Percentiles rank a stretch among this genome's conserved stretches.
phyloP scores from a whole-genome alignment of 1,139 yeast species.

The Saccharomyces hybrid region DNA sequence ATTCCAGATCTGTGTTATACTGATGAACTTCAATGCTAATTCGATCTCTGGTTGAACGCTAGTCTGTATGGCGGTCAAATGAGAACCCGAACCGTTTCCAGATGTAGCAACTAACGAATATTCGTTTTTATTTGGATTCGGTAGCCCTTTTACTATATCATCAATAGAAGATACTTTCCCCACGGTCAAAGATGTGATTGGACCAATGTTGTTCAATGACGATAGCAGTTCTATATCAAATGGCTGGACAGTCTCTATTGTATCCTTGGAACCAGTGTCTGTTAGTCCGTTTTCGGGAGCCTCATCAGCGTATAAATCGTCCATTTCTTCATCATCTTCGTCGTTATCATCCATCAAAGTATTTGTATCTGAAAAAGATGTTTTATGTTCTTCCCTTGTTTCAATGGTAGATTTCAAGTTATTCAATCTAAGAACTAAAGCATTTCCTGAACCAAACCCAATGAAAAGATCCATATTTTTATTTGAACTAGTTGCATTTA shows the following conservation, averaged over 20 bases:
- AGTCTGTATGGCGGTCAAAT: constrained; percentile 55
- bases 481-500: constrained; percentile 12
- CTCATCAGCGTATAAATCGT: constrained; percentile 22
- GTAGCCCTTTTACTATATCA: constrained; percentile 49
- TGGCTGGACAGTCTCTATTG: constrained; percentile 25
- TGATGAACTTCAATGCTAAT: constrained; percentile 66
- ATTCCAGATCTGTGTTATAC: constrained; percentile 72
- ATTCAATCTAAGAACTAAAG: constrained; percentile 24
- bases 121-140: constrained; percentile 61
- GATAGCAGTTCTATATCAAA: constrained; percentile 45
- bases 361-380: constrained; percentile 5
- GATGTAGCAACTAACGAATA: constrained; percentile 62
- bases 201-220: constrained; percentile 60
- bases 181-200: constrained; percentile 59
- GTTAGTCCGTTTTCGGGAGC: background rate
- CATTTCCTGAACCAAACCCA: constrained; percentile 31
- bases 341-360: constrained; percentile 14
- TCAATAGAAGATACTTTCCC: constrained; percentile 55
- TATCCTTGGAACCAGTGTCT: constrained; percentile 27
- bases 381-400: constrained; percentile 18
- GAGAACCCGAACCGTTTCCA: constrained; percentile 53
- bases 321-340: constrained; percentile 31
- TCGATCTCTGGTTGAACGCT: constrained; percentile 58
- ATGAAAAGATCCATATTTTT: constrained; percentile 22
- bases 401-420: constrained; percentile 27